Evolutionary conservation across 371 early-diverging fungal species (phyloP), one percentile per base, ranked within the genome.

Genomic region (Mortierella sp.): DNA sequence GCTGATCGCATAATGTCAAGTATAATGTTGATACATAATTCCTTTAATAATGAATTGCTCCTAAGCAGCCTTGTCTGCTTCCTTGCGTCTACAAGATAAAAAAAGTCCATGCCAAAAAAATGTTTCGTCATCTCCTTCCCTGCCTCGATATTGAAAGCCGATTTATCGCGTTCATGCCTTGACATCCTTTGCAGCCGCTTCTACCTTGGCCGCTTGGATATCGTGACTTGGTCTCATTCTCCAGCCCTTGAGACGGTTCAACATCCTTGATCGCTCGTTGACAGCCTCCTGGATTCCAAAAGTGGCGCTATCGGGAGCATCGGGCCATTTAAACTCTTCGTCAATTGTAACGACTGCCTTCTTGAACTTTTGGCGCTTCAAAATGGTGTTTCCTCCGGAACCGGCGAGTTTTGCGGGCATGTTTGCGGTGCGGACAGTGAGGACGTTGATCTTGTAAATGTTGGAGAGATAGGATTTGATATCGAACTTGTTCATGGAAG

Each of bases 401-500:
- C 86, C 87, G 64, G 87, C 88, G 69, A 89, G 84, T 66, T 83
- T 81, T 30, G 84, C 85, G 39, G 85, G 84, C 73, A 84, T 86
- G 84, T 95, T 96, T 89, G 96, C 92, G 18, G 98, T 98, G 65
- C 97, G 93, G 18, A 98, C 96, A 83, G 96, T 95, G 54, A 92
- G 89, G 11, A 97, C 89, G 47, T 88, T 88, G 62, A 97, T 90
- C 60, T 93, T 89, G 86, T 98, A 98, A 54, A 98, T 90, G 76
- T 94, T 90, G 71, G 91, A 85, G 30, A 98, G 91, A 73, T 96
- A 96, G 66, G 94, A 92, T 57, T 91, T 89, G 84, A 98, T 94
- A 84, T 98, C 98, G 43, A 98, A 90, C 86, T 98, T 98, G 91
- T 97, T 97, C 84, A 96, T 88, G 45, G 90, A 87, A n/a, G 93